Percentiles rank a stretch among this genome's conserved stretches.
phyloP scores from a whole-genome alignment of 2,329 filamentous ascomycete species.

The Colletotrichum sp. region DNA sequence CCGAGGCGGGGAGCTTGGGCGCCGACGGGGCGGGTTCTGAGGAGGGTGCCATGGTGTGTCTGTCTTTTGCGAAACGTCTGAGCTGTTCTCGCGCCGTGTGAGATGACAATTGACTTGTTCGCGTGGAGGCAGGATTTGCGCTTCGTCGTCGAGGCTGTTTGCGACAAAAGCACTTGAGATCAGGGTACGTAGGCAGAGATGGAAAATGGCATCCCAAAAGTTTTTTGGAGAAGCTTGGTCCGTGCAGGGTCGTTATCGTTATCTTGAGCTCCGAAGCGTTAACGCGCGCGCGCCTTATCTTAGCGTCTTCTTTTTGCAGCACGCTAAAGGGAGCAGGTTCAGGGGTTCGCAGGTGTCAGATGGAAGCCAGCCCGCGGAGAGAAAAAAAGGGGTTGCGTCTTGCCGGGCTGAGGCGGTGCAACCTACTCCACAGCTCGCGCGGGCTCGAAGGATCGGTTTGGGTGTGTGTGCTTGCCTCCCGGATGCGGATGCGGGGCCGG shows the following conservation, averaged over 20 bases:
- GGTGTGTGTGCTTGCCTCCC: neutral
- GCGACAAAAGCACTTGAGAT: neutral
- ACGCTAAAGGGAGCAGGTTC: neutral
- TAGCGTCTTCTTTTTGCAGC: neutral
- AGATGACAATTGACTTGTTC: neutral
- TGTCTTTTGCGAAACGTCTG: neutral
- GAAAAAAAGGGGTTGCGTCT: neutral
- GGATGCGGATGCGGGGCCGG: neutral
- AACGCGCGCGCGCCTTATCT: neutral
- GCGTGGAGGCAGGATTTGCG: neutral
- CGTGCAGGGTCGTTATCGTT: neutral
- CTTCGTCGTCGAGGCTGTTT: neutral
- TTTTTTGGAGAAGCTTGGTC: neutral
- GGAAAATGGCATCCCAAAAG: neutral
- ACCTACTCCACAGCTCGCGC: neutral
- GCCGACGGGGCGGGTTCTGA: conserved; percentile 17
- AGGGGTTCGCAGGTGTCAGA: neutral
- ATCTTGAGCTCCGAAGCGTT: neutral
- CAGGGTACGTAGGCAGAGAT: neutral
- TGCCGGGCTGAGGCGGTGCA: neutral
- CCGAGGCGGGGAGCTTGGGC: conserved; percentile 34
- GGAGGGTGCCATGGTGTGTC: neutral
- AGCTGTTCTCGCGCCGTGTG: neutral
- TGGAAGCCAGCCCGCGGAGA: neutral
- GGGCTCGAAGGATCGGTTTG: neutral